Evolutionary conservation across 1,284 basidiomycete genomes (phyloP), one percentile per base, ranked within the genome.

Genomic region (Moesziomyces sp.): DNA sequence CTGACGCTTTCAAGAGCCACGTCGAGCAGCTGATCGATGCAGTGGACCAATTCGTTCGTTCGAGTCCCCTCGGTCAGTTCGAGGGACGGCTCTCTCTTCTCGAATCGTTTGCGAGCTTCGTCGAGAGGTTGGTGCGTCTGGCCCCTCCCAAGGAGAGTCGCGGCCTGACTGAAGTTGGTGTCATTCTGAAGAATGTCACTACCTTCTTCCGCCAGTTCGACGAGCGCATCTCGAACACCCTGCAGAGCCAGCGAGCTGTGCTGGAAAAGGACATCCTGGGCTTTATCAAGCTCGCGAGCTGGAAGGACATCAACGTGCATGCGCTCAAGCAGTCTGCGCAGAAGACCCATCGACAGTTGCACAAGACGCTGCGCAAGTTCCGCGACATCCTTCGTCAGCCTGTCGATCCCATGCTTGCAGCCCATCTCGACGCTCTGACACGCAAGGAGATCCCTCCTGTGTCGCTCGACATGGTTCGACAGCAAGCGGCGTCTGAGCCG

Each of bases 231-330:
- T 80, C 85, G 8, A 81, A 85, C 8, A 87, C 86, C 8, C 85
- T 97, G n/a, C 76, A 82, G 5, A 85, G 87, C 10, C 90, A 93
- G 83, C 89, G 91, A 59, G 85, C 84, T 2, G 83, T 83, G 1
- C 84, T 97, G 46, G 93, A 97, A 85, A 91, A 90, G 77, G 92
- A 96, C 56, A 89, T 99, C 56, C 88, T 88, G 63, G 90, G 89
- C 57, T 92, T 93, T 82, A 92, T 99, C 87, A 94, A 94, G 84
- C 88, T 99, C 43, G 97, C 97, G 0, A 97, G 94, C 80, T 99
- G 97, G 97, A 96, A 93, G 84, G 97, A 99, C 82, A 88, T 96
- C 81, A 99, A 99, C 79, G 91, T 99, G 11, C 92, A 93, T 74
- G 94, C 97, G 4, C 88, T 99, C 71, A 93, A 92, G 84, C 91